Percentiles rank a stretch among this genome's conserved stretches.
These are phyloP conservation scores for Phoma sp. DNA, from an alignment of 2,329 filamentous ascomycete genomes.

Conservation along the genomic window DNA sequence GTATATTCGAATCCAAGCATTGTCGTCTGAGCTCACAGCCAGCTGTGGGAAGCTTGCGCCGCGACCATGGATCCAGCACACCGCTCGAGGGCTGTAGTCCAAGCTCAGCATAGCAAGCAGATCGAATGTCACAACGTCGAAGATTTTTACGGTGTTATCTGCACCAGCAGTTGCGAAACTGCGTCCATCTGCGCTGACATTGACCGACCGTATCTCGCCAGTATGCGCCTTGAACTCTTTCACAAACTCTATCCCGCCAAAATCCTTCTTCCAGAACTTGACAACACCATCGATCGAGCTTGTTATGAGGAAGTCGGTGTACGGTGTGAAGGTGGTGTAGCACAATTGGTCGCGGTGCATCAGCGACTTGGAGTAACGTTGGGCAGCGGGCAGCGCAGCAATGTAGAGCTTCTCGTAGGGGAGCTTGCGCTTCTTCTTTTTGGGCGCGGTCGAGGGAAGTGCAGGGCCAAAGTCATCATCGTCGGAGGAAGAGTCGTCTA, in stretches of 20 bases:
- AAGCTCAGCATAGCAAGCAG: slow-evolving; percentile 72
- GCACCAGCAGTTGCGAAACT: slow-evolving; percentile 89
- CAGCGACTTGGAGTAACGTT: slow-evolving; percentile 87
- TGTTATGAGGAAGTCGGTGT: slow-evolving; percentile 95
- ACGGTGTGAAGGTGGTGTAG: slow-evolving; percentile 85
- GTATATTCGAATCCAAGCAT: slow-evolving; percentile 79
- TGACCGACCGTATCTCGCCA: slow-evolving; percentile 83
- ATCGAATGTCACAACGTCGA: slow-evolving; percentile 80
- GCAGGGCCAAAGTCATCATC: slow-evolving; percentile 91
- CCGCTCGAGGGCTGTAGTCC: slow-evolving; percentile 74
- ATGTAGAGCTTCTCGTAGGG: slow-evolving; percentile 96
- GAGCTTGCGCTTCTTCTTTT: slow-evolving; percentile 90
- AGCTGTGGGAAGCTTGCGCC: slow-evolving; percentile 88
- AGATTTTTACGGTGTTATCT: slow-evolving; percentile 82
- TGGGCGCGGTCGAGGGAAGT: slow-evolving; percentile 78
- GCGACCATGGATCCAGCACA: slow-evolving; percentile 89
- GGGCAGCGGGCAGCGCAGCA: slow-evolving; percentile 80
- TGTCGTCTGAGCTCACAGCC: slow-evolving; percentile 79
- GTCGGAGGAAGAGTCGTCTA: slow-evolving; percentile 69
- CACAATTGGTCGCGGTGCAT: slow-evolving; percentile 98
- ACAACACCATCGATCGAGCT: slow-evolving; percentile 94
- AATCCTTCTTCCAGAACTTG: slow-evolving; percentile 99
- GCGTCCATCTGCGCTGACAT: slow-evolving; percentile 85
- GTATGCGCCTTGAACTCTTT: slow-evolving; percentile 95
- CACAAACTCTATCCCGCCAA: slow-evolving; percentile 91